These are phyloP conservation scores for Talaromyces sp. DNA, from an alignment of 2,329 filamentous ascomycete genomes.

Conservation along the genomic window DNA sequence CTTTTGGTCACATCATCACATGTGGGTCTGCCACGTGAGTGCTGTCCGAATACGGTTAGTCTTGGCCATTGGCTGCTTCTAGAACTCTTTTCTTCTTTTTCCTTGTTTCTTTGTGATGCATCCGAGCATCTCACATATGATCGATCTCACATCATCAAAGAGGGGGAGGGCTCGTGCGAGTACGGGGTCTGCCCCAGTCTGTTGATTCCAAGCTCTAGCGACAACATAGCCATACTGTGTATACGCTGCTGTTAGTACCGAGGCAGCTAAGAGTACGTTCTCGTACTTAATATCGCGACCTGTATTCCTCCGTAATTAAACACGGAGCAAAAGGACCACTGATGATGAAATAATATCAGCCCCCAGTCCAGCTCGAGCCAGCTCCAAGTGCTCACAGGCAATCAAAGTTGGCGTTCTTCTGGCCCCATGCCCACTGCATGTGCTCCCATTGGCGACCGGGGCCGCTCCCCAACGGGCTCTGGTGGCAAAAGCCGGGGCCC, in stretches of 20 bases:
- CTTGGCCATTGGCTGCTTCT: not conserved
- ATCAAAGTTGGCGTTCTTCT: not conserved
- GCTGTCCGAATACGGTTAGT: not conserved
- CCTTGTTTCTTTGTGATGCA: not conserved
- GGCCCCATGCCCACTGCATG: not conserved
- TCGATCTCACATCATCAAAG: too few species aligned
- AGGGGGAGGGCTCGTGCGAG: too few species aligned
- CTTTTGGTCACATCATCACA: not conserved
- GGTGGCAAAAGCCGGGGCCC: not conserved
- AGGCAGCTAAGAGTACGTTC: too few species aligned
- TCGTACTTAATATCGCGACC: too few species aligned
- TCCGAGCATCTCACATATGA: not conserved
- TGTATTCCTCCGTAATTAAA: too few species aligned
- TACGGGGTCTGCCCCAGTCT: too few species aligned
- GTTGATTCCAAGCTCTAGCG: too few species aligned
- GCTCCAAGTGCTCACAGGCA: too few species aligned
- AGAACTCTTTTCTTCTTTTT: not conserved
- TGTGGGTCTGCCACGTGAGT: not conserved
- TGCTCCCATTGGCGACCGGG: not conserved
- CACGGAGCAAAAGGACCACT: too few species aligned
- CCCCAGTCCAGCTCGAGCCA: too few species aligned
- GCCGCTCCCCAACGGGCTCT: not conserved
- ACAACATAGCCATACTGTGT: too few species aligned
- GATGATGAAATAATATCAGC: not conserved
- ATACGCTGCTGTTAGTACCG: too few species aligned